Evolutionary conservation across 306 rosid species (phyloP), one percentile per base, ranked within the genome.

Genomic region (Dalbergia oliveri): DNA sequence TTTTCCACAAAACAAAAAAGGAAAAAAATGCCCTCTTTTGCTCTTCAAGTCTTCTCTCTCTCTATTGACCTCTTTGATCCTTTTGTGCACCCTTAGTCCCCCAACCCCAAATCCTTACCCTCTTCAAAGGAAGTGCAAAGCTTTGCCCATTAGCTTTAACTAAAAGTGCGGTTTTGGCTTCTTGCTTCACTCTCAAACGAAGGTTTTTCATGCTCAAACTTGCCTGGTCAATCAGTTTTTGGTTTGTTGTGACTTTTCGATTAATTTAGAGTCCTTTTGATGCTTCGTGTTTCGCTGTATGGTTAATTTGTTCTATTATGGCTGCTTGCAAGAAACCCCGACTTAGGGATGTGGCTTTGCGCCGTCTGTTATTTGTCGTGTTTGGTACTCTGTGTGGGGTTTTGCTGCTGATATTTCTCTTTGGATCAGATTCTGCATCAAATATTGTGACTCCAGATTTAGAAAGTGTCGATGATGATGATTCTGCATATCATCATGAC

Each of bases 351-450:
- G 66, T 53, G 66, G 92, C 98, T 68, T 79, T 88, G 60, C 88
- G 92, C 72, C 98, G 94, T 58, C 75, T 96, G 77, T 83, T 90
- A 47, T 79, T 76, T 62, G 84, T 88, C 50, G 90, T 90, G 60
- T 73, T 88, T 59, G 84, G 90, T 62, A 84, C 94, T 3, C 18
- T 90, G 18, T 82, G 84, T 61, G 98, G 90, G 84, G 89, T 91
- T 82, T 69, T 93, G 81, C 61, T 93, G 44, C 84, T 91, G 73
- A 50, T 90, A 9, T 82, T 90, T 78, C 74, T 89, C 51, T 26
- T 88, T 73, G 88, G 92, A 84, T 83, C 90, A 39, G 82, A 89
- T 85, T 84, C 90, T 37, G 66, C 83, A 35, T 35, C 87, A 62
- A 78, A 10, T n/a, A 39, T 45, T 61, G 66, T 0, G 14, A 16